A percentile compares a stretch with the other conserved stretches of the same genome.
Conservation (phyloP, 306 rosid species). For the Cotoneaster glaucophyllus region DNA sequence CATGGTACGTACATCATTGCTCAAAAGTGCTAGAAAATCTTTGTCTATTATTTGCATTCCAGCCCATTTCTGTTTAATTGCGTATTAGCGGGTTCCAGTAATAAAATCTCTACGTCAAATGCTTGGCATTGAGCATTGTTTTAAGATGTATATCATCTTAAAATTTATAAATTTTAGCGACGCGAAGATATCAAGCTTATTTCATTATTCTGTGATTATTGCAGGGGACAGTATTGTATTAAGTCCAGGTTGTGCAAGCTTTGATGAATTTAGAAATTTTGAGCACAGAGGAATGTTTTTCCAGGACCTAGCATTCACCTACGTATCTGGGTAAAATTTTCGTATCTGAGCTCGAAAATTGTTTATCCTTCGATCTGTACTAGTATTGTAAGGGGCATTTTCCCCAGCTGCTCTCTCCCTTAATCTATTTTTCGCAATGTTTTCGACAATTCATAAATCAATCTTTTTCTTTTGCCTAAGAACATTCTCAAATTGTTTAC, state of each 20-base stretch:
- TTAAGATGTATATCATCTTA: neutral
- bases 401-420: too few relatives aligned
- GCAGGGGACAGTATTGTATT: slow-evolving; percentile 27
- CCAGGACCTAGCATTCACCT: slow-evolving; percentile 21
- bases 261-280: slow-evolving; percentile 26
- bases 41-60: neutral
- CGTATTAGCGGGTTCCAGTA: neutral
- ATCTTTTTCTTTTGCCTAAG: too few relatives aligned
- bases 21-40: neutral
- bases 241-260: slow-evolving; percentile 33
- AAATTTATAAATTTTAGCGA: neutral
- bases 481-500: too few relatives aligned
- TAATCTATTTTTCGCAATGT: too few relatives aligned
- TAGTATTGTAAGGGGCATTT: too few relatives aligned
- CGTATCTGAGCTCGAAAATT: neutral
- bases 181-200: neutral
- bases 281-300: slow-evolving; percentile 34
- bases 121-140: neutral
- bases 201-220: neutral
- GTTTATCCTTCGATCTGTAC: neutral
- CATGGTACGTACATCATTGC: neutral
- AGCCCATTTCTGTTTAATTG: neutral
- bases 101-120: too few relatives aligned
- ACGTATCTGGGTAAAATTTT: neutral
- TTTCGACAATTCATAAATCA: too few relatives aligned